Conservation (phyloP, 1,284 basidiomycete species). For the Sporisorium exsertum region DNA sequence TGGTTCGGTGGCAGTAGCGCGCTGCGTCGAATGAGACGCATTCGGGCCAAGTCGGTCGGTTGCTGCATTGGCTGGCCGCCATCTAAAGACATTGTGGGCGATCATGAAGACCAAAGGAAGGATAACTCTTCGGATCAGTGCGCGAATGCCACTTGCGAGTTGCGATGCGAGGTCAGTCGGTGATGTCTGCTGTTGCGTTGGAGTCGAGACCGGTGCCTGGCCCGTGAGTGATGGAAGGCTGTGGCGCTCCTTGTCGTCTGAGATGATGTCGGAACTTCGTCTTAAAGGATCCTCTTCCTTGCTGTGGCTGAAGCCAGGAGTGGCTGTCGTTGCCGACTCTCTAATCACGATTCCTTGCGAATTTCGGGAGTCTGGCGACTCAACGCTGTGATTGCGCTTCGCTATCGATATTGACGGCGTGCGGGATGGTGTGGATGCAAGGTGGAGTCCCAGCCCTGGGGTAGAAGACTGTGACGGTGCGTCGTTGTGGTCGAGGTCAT, state of each 20-base stretch:
- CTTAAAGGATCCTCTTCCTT: background rate
- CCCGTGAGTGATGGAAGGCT: background rate
- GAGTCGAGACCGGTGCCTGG: background rate
- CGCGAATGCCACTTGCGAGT: slow-evolving; percentile 4
- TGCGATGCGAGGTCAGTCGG: background rate
- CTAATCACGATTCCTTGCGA: background rate
- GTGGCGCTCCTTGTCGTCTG: background rate
- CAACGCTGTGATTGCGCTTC: background rate
- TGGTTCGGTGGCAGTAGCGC: background rate
- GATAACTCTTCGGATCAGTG: slow-evolving; percentile 6
- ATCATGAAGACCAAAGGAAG: slow-evolving; percentile 12
- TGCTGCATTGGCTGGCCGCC: background rate
- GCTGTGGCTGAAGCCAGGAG: background rate
- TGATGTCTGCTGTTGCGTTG: background rate
- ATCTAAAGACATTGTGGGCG: slow-evolving; percentile 9
- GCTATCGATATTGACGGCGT: background rate
- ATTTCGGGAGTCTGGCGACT: background rate
- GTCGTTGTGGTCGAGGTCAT: background rate
- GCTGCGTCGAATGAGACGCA: background rate
- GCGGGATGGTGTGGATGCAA: background rate
- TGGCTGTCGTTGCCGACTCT: background rate
- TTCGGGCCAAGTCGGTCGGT: background rate
- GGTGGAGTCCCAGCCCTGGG: background rate
- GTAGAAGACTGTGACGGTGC: slow-evolving; percentile 1
- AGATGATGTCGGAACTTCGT: background rate